A percentile compares a stretch with the other conserved stretches of the same genome.
These are phyloP conservation scores for Coemansia sp. DNA, from an alignment of 192 early-diverging fungal species.

Conservation along the genomic window DNA sequence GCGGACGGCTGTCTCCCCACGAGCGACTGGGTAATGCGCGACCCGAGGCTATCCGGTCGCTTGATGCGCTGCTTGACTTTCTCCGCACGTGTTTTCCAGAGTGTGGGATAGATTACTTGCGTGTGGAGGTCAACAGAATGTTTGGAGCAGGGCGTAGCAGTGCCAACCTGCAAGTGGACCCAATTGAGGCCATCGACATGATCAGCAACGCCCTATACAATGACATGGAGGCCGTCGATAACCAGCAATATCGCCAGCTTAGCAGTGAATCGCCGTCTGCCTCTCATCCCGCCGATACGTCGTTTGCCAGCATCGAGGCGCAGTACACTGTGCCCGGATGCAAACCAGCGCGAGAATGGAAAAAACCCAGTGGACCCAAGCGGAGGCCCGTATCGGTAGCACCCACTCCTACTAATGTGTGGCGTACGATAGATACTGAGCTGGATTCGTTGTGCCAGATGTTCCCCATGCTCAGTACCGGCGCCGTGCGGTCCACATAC, in stretches of 20 bases:
- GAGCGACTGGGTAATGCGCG: neutral
- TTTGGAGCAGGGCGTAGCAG: conserved; percentile 11
- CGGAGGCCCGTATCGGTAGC: neutral
- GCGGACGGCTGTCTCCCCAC: neutral
- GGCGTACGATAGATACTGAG: conserved; percentile 38
- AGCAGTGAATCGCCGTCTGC: neutral
- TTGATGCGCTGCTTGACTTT: conserved; percentile 31
- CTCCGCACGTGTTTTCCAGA: conserved; percentile 49
- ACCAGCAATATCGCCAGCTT: conserved; percentile 27
- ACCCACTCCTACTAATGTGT: conserved; percentile 26
- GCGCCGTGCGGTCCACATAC: conserved; percentile 36
- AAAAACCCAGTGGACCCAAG: conserved; percentile 9
- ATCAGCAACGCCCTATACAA: conserved; percentile 49
- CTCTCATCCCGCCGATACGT: neutral
- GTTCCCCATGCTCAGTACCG: conserved; percentile 35
- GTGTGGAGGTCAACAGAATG: conserved; percentile 26
- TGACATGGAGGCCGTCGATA: conserved; percentile 39
- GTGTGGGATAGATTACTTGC: conserved; percentile 41
- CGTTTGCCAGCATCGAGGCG: conserved; percentile 32
- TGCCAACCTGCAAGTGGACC: conserved; percentile 32
- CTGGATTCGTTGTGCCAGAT: conserved; percentile 29
- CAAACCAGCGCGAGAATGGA: conserved; percentile 3
- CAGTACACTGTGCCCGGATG: conserved; percentile 29
- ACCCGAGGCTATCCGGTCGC: conserved; percentile 37
- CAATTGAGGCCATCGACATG: conserved; percentile 46